Percentiles rank a stretch among this genome's conserved stretches.
Evolutionary conservation across 1,139 yeast genomes (phyloP).

Genomic region (Pichia cactophila): DNA sequence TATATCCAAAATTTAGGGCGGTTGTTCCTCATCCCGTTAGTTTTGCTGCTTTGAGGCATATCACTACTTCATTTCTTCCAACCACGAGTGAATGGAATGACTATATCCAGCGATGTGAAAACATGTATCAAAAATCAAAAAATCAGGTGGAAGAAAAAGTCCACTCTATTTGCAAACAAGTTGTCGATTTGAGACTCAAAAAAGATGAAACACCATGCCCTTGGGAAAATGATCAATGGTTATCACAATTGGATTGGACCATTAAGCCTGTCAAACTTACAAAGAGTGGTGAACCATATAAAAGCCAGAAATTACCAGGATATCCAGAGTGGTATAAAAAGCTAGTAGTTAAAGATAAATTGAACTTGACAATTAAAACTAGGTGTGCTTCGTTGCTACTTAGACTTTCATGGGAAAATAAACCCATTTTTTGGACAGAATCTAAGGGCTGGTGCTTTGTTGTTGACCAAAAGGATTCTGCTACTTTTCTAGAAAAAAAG

Average conservation of each 20-base stretch:
- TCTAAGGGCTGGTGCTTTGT: constrained; percentile 85
- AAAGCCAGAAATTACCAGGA: constrained; percentile 79
- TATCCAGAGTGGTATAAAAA: constrained; percentile 92
- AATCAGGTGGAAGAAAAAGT: constrained; percentile 52
- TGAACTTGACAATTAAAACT: constrained; percentile 63
- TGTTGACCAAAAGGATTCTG: constrained; percentile 36
- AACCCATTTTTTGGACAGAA: constrained; percentile 71
- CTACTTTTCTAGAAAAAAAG: constrained; percentile 42
- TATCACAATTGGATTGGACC: constrained; percentile 83
- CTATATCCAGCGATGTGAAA: constrained; percentile 66
- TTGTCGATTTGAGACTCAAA: constrained; percentile 32
- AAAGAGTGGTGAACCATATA: constrained; percentile 69
- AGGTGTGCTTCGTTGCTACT: constrained; percentile 72
- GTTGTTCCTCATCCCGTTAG: constrained; percentile 93
- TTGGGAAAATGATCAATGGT: constrained; percentile 70
- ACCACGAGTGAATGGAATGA: constrained; percentile 67
- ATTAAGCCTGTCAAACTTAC: constrained; percentile 52
- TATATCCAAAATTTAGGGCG: constrained; percentile 59
- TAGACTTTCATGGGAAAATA: constrained; percentile 77
- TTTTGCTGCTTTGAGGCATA: constrained; percentile 74
- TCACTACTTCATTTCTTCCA: constrained; percentile 76
- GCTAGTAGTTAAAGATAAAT: constrained; percentile 45
- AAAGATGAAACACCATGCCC: constrained; percentile 30
- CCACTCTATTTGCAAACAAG: constrained; percentile 50
- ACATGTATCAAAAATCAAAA: constrained; percentile 52